Evolutionary conservation across 2,329 filamentous ascomycete genomes (phyloP).

Genomic region (Aspergillus novofumigatus): DNA sequence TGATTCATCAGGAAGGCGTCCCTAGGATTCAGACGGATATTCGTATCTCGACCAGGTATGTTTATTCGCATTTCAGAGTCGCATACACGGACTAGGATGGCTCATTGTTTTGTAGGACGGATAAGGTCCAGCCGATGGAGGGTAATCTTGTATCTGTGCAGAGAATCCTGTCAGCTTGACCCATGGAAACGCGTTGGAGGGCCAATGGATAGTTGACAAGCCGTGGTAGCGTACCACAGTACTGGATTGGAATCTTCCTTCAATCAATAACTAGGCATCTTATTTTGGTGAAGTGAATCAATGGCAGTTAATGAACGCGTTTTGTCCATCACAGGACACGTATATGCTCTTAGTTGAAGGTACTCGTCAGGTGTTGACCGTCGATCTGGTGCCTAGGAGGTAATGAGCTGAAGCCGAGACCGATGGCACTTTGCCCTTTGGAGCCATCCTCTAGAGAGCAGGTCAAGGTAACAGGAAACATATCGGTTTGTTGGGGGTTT

Average conservation of each 20-base stretch:
- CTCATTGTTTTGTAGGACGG: conserved; percentile 52
- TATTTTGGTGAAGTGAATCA: neutral
- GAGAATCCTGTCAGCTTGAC: conserved; percentile 38
- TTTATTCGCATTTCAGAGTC: neutral
- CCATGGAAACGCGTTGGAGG: neutral
- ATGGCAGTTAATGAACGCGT: neutral
- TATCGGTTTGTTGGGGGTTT: neutral
- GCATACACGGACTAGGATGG: neutral
- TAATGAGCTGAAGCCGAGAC: neutral
- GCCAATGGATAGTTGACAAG: neutral
- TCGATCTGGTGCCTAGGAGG: neutral
- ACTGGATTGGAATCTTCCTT: neutral
- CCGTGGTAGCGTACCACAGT: neutral
- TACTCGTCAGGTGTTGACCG: neutral
- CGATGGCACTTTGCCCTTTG: neutral
- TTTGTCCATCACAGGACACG: neutral
- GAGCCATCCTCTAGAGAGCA: neutral
- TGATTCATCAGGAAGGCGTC: conserved; percentile 69
- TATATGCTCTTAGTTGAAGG: neutral
- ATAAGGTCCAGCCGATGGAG: conserved; percentile 71
- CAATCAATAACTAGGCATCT: neutral
- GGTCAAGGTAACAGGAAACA: neutral
- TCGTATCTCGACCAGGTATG: conserved; percentile 68
- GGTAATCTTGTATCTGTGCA: conserved; percentile 65
- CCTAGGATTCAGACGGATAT: conserved; percentile 80